A percentile compares a stretch with the other conserved stretches of the same genome.
These are phyloP conservation scores for Sarocladium kiliense DNA, from an alignment of 2,329 filamentous ascomycete genomes.

Conservation along the genomic window DNA sequence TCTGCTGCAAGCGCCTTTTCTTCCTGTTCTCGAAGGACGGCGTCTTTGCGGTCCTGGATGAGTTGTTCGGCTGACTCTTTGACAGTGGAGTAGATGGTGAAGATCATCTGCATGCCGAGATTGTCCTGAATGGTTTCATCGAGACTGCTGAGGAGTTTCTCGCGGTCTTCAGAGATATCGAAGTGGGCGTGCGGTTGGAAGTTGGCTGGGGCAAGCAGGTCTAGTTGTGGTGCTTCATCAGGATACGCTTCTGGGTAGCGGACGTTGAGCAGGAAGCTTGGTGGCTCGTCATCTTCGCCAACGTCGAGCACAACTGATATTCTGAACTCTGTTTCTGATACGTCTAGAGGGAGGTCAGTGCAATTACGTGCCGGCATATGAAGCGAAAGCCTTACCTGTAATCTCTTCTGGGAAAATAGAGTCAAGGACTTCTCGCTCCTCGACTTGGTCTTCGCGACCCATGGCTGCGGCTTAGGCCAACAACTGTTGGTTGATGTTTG, in stretches of 20 bases:
- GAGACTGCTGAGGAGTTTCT: conserved; percentile 64
- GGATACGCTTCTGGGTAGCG: conserved; percentile 89
- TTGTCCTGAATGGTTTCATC: conserved; percentile 81
- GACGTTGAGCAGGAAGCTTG: conserved; percentile 75
- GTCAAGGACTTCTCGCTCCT: conserved; percentile 95
- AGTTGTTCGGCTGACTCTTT: conserved; percentile 90
- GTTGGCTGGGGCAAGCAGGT: conserved; percentile 71
- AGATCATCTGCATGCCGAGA: conserved; percentile 95
- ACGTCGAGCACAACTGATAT: conserved; percentile 83
- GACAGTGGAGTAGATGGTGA: conserved; percentile 78
- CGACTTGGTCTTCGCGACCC: conserved; percentile 81
- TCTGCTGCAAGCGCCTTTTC: conserved; percentile 58
- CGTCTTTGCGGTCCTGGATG: conserved; percentile 67
- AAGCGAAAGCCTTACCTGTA: conserved; percentile 53
- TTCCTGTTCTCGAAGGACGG: conserved; percentile 51
- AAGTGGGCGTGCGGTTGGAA: conserved; percentile 65
- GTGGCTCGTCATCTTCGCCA: conserved; percentile 56
- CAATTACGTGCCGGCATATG: conserved; percentile 6
- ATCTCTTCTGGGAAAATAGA: conserved; percentile 99
- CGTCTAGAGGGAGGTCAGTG: conserved; percentile 48
- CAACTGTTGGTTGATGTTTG: no score
- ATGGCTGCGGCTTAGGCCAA: conserved; percentile 34
- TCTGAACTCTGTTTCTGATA: conserved; percentile 84
- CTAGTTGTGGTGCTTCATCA: conserved; percentile 77
- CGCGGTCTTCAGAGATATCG: conserved; percentile 75